Base-by-base conservation (phyloP, 2,329 filamentous ascomycete species). In the Huntiella abstrusa region DNA sequence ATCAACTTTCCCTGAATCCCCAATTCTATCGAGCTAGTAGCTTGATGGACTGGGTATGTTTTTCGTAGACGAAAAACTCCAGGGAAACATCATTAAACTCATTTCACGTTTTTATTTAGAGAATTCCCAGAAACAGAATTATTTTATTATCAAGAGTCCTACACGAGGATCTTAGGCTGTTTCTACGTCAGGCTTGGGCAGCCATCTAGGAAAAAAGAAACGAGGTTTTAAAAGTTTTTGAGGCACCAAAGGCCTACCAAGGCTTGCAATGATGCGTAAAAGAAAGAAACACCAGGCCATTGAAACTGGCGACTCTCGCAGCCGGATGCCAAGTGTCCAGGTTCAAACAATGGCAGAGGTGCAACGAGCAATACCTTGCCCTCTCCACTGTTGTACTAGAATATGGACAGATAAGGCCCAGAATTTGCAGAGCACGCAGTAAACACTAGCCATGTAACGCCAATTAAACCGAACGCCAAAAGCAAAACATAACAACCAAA, bases 301-400 rank as follows among this genome's bases (percentile, higher is more conserved):
- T 28, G 22, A 28, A 6, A 28, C 22, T 28, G 8, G 22, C 22
- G 5, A 28, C 22, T 28, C 5, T 28, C 22, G 22, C 22, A 28
- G 22, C 7, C 22, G 7, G 22, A 28, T 28, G 8, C 12, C 33
- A 45, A 15, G 40, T 37, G 8, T 16, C n/a, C 33, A 22, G 19
- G 38, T 17, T 22, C 17, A 41, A 19, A 17, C 39, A 22, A 28
- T 7, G 17, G 10, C 15, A 43, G 22, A 33, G 41, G 47, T 49
- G 38, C 47, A 49, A 49, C 38, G 47, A 49, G 47, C 47, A 49
- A 45, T 49, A 49, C 47, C 47, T 38, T 46, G 47, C 43, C 47
- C 41, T 33, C 13, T 12, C 39, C 11, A 16, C 12, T 41, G 12
- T n/a, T 19, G 22, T 22, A 12, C 11, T 12, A 19, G n/a, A 41